Base-by-base conservation (phyloP, 345 rosid species). In the Carallia brachiata region DNA sequence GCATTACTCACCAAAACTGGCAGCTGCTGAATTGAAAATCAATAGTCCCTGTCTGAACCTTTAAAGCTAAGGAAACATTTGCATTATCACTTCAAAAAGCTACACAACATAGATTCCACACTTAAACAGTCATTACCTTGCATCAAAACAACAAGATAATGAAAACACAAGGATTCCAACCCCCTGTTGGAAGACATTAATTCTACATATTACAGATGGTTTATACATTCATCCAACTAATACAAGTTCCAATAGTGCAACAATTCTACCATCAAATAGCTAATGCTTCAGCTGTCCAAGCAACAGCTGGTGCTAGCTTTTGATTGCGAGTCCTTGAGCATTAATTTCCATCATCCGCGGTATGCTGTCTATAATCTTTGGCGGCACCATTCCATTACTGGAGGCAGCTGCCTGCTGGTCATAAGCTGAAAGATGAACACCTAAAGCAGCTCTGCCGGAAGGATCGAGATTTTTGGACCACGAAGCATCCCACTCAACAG, bases 391-490 rank as follows among this genome's bases (percentile, higher is more conserved):
- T 60, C 76, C 72, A 4, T 70, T 78, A 27, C 16, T 54, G 18
- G 77, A 73, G 6, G 77, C 37, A 62, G 70, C 66, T 70, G 32
- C 78, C 66, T 78, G 80, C 18, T 62, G 52, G 0, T 81, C 87
- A 52, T 92, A 95, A 47, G 89, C 90, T 6, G 93, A 90, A 56
- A 88, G 81, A 73, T 94, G 97, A 50, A 94, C 97, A 62, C 97
- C 98, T 4, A 85, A 56, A 13, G 97, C 98, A 7, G 97, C 98
- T 77, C 98, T 74, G 58, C 98, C 97, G 0, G 98, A 94, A n/a
- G 98, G 98, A 55, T 94, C 98, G 4, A 94, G 91, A 65, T 94
- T 94, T 55, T 80, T 85, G 10, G 91, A 83, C 98, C 98, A 91
- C 2, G 85, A 65, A 34, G 85, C 88, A 39, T 94, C 97, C 96